Conservation (phyloP, 495 filamentous ascomycete species). For the Aspergillus leporis region DNA sequence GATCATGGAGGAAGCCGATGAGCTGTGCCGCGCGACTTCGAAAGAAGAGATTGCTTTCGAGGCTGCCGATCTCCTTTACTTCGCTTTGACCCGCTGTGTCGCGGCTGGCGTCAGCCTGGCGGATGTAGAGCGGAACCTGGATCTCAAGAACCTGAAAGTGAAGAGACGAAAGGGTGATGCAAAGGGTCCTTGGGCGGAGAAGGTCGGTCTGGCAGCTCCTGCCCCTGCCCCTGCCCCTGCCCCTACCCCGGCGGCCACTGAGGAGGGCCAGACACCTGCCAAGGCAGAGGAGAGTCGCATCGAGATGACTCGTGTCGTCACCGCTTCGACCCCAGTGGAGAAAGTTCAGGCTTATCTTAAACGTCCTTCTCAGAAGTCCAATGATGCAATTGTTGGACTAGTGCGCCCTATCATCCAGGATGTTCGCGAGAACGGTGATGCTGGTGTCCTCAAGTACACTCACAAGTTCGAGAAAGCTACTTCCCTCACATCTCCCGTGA, state of each 20-base stretch:
- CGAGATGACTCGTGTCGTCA: slow-evolving; percentile 76
- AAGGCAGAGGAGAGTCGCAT: slow-evolving; percentile 68
- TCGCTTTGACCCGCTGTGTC: slow-evolving; percentile 86
- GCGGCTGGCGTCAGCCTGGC: slow-evolving; percentile 78
- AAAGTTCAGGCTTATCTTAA: slow-evolving; percentile 71
- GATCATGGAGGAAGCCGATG: slow-evolving; percentile 97
- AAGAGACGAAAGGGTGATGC: slow-evolving; percentile 90
- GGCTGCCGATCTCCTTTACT: slow-evolving; percentile 93
- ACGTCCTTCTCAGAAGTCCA: slow-evolving; percentile 89
- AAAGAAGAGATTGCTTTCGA: slow-evolving; percentile 89
- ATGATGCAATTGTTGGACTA: slow-evolving; percentile 84
- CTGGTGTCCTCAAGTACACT: slow-evolving; percentile 84
- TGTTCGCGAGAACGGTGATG: slow-evolving; percentile 77
- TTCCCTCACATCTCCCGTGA: slow-evolving; percentile 81
- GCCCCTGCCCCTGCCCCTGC: slow-evolving; percentile 45
- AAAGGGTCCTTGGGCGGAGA: slow-evolving; percentile 84
- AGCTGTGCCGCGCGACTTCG: slow-evolving; percentile 81
- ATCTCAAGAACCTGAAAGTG: slow-evolving; percentile 91
- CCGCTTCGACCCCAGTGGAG: slow-evolving; percentile 55
- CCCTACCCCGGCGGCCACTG: slow-evolving; percentile 31
- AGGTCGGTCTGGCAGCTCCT: slow-evolving; percentile 63
- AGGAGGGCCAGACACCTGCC: slow-evolving; percentile 28
- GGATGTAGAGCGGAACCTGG: slow-evolving; percentile 88
- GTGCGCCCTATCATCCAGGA: slow-evolving; percentile 89
- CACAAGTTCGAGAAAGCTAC: slow-evolving; percentile 97